Base-by-base conservation (phyloP, 306 rosid genomes). In the Datisca glomerata region DNA sequence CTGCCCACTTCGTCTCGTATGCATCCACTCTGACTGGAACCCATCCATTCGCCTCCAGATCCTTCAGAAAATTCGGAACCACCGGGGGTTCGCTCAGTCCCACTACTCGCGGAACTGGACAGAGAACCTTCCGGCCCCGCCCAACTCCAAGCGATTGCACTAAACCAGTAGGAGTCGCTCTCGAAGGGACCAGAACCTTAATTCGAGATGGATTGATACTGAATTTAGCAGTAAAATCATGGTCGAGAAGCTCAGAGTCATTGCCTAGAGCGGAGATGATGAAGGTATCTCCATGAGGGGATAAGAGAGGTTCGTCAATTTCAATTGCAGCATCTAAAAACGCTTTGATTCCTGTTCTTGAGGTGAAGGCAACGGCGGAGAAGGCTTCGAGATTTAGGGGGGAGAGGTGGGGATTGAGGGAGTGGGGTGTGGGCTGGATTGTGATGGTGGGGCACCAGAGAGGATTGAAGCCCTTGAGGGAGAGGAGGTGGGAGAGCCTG, bases 321-420 rank as follows among this genome's bases (percentile, higher is more conserved):
- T 12, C 52, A n/a, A 29, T 2, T 14, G 67, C 25, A 24, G 92
- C 92, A 12, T 64, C 52, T 24, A 55, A 65, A 54, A 76, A 46
- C 11, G 92, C 51, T 8, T 61, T 18, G 52, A 84, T 76, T 15
- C 76, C 72, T 23, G 86, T 52, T 34, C 92, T 66, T 29, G 95
- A 84, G 10, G 84, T 74, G 74, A 84, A 79, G 49, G 86, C 95
- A 15, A 84, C 22, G 71, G 79, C 84, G 53, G 86, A 68, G 69
- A 71, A 63, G 22, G 43, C 23, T 42, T 62, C 39, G 59, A 83
- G 73, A 17, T 43, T 51, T 7, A 56, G 64, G 10, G 87, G 61
- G 29, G 72, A 43, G 37, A 78, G 69, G 47, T 57, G 61, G 35
- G 72, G 62, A 38, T 59, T 59, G 57, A 71, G 63, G 19, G 59